Evolutionary conservation across 768 basidiomycete species (phyloP), one percentile per base, ranked within the genome.

Genomic region (Dacryopinax primogenitus): DNA sequence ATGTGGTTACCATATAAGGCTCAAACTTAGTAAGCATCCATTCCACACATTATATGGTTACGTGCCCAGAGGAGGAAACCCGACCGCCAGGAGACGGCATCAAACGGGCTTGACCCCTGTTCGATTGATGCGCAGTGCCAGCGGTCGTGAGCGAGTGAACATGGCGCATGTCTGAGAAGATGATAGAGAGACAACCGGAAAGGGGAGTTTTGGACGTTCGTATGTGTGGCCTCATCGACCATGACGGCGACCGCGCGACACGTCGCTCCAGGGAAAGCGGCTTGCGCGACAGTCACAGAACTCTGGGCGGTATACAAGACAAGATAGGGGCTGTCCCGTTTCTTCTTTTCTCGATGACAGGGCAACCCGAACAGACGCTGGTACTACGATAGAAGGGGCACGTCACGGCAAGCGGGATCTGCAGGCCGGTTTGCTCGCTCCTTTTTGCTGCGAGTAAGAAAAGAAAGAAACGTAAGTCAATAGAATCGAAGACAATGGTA

Each of bases 311-410:
- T n/a, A n/a, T n/a, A n/a, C n/a, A n/a, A n/a, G n/a, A n/a, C n/a
- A n/a, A n/a, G 51, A 58, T 30, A 58, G 51, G 51, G 51, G 51
- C 51, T 58, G 13, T 11, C 30, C n/a, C 37, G 12, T 39, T 39
- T 11, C 21, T 58, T 21, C 26, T 58, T 58, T 47, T 7, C 51
- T 58, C 51, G 23, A 58, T 58, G 51, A 58, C 51, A 58, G 51
- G 51, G 51, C 51, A 58, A 58, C 51, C 51, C 51, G 51, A 58
- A 58, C 51, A 58, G 51, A 58, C 30, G 13, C 32, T 58, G 51
- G n/a, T n/a, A n/a, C n/a, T 30, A 26, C 51, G 51, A 58, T 30
- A 32, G 51, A 58, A 58, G 51, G 26, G 51, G 18, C 18, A 18
- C 36, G 45, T 23, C 13, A 21, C 45, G 45, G 9, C 11, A 30